Base-by-base conservation (phyloP, 192 early-diverging fungal genomes). In the Chytriomyces sp. region DNA sequence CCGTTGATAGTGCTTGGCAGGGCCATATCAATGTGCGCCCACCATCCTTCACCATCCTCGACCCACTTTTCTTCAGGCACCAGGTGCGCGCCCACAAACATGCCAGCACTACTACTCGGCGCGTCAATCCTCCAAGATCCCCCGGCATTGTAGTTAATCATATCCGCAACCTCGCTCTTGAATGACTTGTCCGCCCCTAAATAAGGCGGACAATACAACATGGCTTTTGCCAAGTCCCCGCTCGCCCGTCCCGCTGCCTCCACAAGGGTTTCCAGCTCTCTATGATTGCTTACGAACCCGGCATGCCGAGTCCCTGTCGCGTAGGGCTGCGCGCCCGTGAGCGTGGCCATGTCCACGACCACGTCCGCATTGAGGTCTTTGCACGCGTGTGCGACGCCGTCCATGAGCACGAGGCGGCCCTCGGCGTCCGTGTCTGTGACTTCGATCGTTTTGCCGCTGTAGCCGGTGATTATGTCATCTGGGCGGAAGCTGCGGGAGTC, bases 401-500 rank as follows among this genome's bases (percentile, higher is more conserved):
- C 84, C 26, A 59, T 71, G 28, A 84, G 52, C 17, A 78, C 74
- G 33, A 83, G 64, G 38, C 81, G 67, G 26, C 77, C 80, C 62
- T 82, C 80, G 22, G 67, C 64, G 52, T 56, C 69, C 33, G 84
- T 85, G 75, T 85, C 84, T 75, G 82, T 85, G 30, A 85, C 62
- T 71, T 85, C 84, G 22, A 85, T 76, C 33, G 82, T 85, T 61
- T 84, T 84, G 26, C 82, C 82, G 30, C 69, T 74, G 72, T 85
- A 78, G 44, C 79, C 41, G 4, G 31, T 64, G 8, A 85, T 32
- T 30, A 84, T 78, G 53, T 85, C 84, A 53, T 85, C 82, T 36
- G 64, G 69, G 52, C 66, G 37, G 58, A 66, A 74, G 5, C 65
- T 54, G 8, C 69, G 40, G 22, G 53, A 41, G 39, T 67, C 80